Conservation (phyloP, 1,284 basidiomycete genomes). For the Moesziomyces sp. region DNA sequence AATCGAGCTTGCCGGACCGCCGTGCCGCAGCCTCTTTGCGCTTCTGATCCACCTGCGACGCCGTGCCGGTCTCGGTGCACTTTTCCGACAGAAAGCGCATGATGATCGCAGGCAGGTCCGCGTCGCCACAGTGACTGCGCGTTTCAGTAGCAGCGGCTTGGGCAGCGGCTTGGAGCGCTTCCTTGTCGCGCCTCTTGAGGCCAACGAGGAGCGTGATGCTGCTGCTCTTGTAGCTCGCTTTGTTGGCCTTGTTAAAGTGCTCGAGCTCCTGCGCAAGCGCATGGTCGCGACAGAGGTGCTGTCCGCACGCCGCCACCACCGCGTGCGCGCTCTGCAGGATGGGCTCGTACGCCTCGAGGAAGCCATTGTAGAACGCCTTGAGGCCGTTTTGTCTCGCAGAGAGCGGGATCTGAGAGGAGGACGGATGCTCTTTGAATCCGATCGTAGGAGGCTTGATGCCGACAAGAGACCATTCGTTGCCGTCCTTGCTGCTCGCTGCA, state of each 20-base stretch:
- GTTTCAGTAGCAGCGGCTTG: slow-evolving; percentile 16
- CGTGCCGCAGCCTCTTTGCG: slow-evolving; percentile 22
- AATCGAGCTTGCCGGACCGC: slow-evolving; percentile 35
- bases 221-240: slow-evolving; percentile 48
- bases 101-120: slow-evolving; percentile 12
- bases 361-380: slow-evolving; percentile 45
- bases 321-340: slow-evolving; percentile 38
- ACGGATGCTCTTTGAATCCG: slow-evolving; percentile 40
- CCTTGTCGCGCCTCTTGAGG: slow-evolving; percentile 50
- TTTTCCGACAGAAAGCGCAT: slow-evolving; percentile 11
- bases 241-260: slow-evolving; percentile 37
- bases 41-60: slow-evolving; percentile 48
- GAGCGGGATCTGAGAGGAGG: slow-evolving; percentile 43
- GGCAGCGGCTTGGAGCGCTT: slow-evolving; percentile 19
- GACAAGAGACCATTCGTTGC: slow-evolving; percentile 41
- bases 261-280: slow-evolving; percentile 49
- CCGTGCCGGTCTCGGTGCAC: slow-evolving; percentile 56
- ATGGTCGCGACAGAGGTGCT: slow-evolving; percentile 35
- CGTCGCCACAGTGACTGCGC: slow-evolving; percentile 1
- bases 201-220: slow-evolving; percentile 50
- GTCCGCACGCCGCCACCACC: slow-evolving; percentile 25
- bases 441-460: slow-evolving; percentile 41
- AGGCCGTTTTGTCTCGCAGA: slow-evolving; percentile 47
- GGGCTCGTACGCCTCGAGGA: slow-evolving; percentile 43
- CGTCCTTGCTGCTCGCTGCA: slow-evolving; percentile 2